phyloP scores from a whole-genome alignment of 768 basidiomycete genomes.

The Strobilomyces echinocephalus region DNA sequence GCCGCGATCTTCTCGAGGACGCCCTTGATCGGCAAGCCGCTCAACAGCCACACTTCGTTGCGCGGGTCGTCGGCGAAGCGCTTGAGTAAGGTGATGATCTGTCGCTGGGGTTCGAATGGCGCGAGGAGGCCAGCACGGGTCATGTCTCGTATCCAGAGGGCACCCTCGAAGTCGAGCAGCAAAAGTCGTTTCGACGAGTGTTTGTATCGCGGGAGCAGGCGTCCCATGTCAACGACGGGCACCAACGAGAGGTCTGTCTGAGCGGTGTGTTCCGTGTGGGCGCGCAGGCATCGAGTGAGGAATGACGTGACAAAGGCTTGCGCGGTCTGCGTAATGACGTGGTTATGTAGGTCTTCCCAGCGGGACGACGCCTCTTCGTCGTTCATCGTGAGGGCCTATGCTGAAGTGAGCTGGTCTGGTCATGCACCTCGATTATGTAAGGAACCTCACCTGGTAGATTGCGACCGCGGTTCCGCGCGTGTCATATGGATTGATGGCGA shows the following conservation, averaged over 20 bases:
- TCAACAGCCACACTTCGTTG: conserved; percentile 81
- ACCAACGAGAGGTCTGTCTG: conserved; percentile 31
- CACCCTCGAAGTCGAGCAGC: conserved; percentile 75
- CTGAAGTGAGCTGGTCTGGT: neutral
- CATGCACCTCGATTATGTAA: neutral
- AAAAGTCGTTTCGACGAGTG: conserved; percentile 62
- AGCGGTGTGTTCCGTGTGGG: conserved; percentile 60
- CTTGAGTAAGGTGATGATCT: conserved; percentile 46
- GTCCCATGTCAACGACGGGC: conserved; percentile 39
- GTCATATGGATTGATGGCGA: conserved; percentile 85
- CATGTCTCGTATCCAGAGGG: conserved; percentile 65
- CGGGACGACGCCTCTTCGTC: conserved; percentile 67
- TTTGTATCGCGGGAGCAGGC: conserved; percentile 64
- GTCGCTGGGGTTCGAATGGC: conserved; percentile 37
- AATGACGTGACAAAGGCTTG: conserved; percentile 79
- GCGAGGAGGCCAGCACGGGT: conserved; percentile 40
- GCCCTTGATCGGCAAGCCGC: conserved; percentile 62
- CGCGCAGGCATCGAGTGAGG: conserved; percentile 68
- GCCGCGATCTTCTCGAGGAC: conserved; percentile 61
- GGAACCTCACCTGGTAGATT: conserved; percentile 47
- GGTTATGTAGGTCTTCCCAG: conserved; percentile 84
- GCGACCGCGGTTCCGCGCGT: conserved; percentile 78
- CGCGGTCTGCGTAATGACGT: conserved; percentile 82
- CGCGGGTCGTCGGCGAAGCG: conserved; percentile 55
- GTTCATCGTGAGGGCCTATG: conserved; percentile 66